Evolutionary conservation across 2,329 filamentous ascomycete genomes (phyloP).

Genomic region (Colletotrichum destructivum): DNA sequence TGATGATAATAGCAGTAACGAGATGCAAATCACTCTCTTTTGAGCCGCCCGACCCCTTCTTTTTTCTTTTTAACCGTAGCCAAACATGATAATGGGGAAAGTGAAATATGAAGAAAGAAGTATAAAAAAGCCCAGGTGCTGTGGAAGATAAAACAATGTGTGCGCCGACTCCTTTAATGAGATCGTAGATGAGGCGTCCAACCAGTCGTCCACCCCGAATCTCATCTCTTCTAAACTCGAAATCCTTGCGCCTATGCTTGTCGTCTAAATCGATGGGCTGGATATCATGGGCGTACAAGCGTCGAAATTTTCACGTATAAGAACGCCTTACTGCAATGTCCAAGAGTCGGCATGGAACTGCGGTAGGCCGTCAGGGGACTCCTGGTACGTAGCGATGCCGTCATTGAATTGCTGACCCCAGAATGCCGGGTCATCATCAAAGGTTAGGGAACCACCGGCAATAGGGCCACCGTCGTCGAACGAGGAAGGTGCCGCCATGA

Average conservation of each 20-base stretch:
- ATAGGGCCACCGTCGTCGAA: slow-evolving; percentile 57
- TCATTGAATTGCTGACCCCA: slow-evolving; percentile 64
- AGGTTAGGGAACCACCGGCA: slow-evolving; percentile 59
- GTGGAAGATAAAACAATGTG: background rate
- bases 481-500: slow-evolving; percentile 56
- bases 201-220: slow-evolving; percentile 11
- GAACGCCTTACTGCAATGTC: slow-evolving; percentile 36
- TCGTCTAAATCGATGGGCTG: slow-evolving; percentile 38
- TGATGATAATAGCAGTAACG: slow-evolving; percentile 25
- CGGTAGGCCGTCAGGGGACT: slow-evolving; percentile 48
- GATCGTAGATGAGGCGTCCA: slow-evolving; percentile 8
- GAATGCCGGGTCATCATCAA: slow-evolving; percentile 66
- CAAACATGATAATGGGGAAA: background rate
- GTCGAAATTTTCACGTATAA: slow-evolving; percentile 18
- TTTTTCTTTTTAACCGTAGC: slow-evolving; percentile 34
- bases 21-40: slow-evolving; percentile 39
- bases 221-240: slow-evolving; percentile 25
- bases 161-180: slow-evolving; percentile 34
- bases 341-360: slow-evolving; percentile 36
- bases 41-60: slow-evolving; percentile 31
- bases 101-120: no score
- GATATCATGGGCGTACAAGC: slow-evolving; percentile 36
- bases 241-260: slow-evolving; percentile 40
- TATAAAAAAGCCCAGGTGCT: background rate
- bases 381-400: slow-evolving; percentile 49